phyloP scores from a whole-genome alignment of 2,329 filamentous ascomycete species.

The Fusarium citri region DNA sequence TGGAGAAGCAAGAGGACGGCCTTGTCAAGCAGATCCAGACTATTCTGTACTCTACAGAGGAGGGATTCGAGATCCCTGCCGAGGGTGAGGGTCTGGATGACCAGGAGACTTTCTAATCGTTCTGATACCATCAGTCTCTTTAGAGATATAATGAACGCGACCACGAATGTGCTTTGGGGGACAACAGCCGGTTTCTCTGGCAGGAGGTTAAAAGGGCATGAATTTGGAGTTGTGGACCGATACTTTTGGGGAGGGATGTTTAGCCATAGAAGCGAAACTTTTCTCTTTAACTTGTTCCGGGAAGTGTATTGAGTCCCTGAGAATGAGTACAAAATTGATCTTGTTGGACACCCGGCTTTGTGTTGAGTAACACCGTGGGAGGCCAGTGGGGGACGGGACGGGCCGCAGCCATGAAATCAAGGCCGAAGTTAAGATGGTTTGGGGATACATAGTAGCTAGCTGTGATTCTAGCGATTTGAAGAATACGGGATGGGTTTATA shows the following conservation, averaged over 20 bases:
- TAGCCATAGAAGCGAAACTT: conserved; percentile 43
- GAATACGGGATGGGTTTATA: background rate
- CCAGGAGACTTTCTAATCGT: conserved; percentile 79
- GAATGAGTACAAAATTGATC: conserved; percentile 33
- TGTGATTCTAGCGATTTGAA: background rate
- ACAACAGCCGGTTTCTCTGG: conserved; percentile 27
- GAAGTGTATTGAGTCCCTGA: conserved; percentile 21
- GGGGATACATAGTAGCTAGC: background rate
- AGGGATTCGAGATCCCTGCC: conserved; percentile 88
- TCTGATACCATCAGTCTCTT: conserved; percentile 19
- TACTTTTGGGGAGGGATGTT: conserved; percentile 36
- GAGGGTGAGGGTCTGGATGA: conserved; percentile 79
- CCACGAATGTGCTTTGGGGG: conserved; percentile 40
- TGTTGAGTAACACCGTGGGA: conserved; percentile 8
- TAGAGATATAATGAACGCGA: conserved; percentile 45
- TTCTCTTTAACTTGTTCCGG: conserved; percentile 35
- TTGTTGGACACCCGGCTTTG: conserved; percentile 32
- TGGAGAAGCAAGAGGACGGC: conserved; percentile 93
- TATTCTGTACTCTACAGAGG: conserved; percentile 97
- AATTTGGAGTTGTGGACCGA: conserved; percentile 46
- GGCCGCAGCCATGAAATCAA: conserved; percentile 25
- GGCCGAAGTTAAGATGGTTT: conserved; percentile 1
- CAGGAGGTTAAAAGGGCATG: conserved; percentile 41
- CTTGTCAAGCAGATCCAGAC: conserved; percentile 96
- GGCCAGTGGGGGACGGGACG: conserved; percentile 13